Conservation (phyloP, 805 yeast species). For the Vanderwaltozyma verrucispora region DNA sequence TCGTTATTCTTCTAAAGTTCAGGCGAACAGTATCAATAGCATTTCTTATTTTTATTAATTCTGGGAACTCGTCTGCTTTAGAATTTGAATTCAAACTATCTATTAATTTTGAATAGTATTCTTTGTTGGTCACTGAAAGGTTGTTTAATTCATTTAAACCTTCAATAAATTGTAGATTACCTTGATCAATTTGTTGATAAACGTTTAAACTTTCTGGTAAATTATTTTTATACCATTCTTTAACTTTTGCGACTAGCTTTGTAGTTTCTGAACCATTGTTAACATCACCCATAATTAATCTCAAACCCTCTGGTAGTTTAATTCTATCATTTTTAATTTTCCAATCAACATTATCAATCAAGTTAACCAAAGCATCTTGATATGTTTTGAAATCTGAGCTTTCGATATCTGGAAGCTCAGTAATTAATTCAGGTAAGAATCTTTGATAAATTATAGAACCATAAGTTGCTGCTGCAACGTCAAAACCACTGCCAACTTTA, state of each 20-base stretch:
- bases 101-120: slow-evolving; percentile 28
- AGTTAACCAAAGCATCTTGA: slow-evolving; percentile 22
- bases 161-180: slow-evolving; percentile 48
- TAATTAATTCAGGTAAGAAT: slow-evolving; percentile 49
- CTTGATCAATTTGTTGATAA: slow-evolving; percentile 45
- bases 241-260: slow-evolving; percentile 67
- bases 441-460: slow-evolving; percentile 81
- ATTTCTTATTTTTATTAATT: slow-evolving; percentile 28
- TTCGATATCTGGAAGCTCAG: slow-evolving; percentile 23
- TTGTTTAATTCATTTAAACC: slow-evolving; percentile 35
- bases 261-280: slow-evolving; percentile 92
- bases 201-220: slow-evolving; percentile 41
- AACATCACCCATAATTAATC: slow-evolving; percentile 86
- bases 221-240: slow-evolving; percentile 51
- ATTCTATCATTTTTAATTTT: slow-evolving; percentile 43
- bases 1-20: slow-evolving; percentile 50
- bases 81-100: slow-evolving; percentile 8
- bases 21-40: slow-evolving; percentile 44
- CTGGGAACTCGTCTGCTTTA: slow-evolving; percentile 8
- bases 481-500: slow-evolving; percentile 95
- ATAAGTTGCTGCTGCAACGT: slow-evolving; percentile 88
- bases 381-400: slow-evolving; percentile 14
- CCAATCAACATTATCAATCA: slow-evolving; percentile 49
- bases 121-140: slow-evolving; percentile 25
- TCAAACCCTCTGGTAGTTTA: slow-evolving; percentile 56